Evolutionary conservation across 345 rosid species (phyloP).

Genomic region (Citrus maxima): DNA sequence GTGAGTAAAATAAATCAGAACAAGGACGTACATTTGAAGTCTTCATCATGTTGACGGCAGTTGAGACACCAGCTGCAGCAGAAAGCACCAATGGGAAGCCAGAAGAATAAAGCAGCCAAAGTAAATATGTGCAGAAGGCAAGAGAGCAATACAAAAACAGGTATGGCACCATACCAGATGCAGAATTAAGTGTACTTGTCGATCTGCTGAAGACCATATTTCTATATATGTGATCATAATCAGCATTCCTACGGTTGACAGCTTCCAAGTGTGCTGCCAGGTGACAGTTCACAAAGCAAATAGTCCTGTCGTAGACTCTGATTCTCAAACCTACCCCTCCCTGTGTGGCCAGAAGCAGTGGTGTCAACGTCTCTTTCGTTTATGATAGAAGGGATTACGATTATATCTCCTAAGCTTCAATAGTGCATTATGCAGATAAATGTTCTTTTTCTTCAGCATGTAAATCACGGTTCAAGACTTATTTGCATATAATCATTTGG

Average conservation of each 20-base stretch:
- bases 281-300: constrained; percentile 79
- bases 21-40: constrained; percentile 52
- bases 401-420: neutral
- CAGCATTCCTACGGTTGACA: constrained; percentile 65
- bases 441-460: neutral
- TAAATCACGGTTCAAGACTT: neutral
- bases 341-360: constrained; percentile 30
- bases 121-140: constrained; percentile 73
- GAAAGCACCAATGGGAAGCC: constrained; percentile 73
- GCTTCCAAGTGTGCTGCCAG: constrained; percentile 88
- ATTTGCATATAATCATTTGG: neutral
- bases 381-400: neutral
- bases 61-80: constrained; percentile 83
- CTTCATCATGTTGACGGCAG: constrained; percentile 54
- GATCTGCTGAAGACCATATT: constrained; percentile 59
- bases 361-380: neutral
- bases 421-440: neutral
- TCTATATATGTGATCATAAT: constrained; percentile 69
- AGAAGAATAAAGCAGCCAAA: constrained; percentile 84
- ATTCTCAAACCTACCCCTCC: constrained; percentile 84
- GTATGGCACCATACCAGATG: constrained; percentile 86
- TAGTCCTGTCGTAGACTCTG: constrained; percentile 63
- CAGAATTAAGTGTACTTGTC: constrained; percentile 34
- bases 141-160: constrained; percentile 82
- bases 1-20: neutral